These are phyloP conservation scores for Pythium phragmitis DNA, from an alignment of 352 stramenopile species.

Conservation along the genomic window DNA sequence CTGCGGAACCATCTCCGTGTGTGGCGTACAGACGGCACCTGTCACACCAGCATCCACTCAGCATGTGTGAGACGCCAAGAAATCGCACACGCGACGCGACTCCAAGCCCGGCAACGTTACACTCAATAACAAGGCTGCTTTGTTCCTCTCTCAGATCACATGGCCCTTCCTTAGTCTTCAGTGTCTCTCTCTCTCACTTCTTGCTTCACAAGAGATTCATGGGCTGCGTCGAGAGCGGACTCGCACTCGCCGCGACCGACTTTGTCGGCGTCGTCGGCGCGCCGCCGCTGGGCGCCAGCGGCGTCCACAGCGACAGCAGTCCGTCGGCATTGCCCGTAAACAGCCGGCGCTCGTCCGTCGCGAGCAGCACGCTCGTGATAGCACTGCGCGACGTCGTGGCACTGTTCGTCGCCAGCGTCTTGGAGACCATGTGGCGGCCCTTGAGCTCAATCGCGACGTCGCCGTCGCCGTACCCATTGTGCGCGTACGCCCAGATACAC, in stretches of 20 bases:
- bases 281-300: slow-evolving; percentile 6
- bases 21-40: too few species aligned
- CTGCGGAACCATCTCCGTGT: too few species aligned
- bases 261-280: slow-evolving; percentile 26
- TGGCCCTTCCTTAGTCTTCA: too few species aligned
- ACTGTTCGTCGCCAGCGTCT: slow-evolving; percentile 5
- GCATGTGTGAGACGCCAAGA: too few species aligned
- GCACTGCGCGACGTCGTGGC: slow-evolving; percentile 29
- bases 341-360: slow-evolving; percentile 58
- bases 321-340: slow-evolving; percentile 60
- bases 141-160: too few species aligned
- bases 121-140: too few species aligned
- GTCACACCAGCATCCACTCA: too few species aligned
- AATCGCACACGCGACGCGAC: too few species aligned
- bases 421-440: slow-evolving; percentile 40
- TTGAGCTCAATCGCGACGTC: slow-evolving; percentile 57
- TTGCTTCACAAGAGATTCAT: slow-evolving; percentile 15
- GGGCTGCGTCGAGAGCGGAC: slow-evolving; percentile 8
- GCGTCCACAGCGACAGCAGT: slow-evolving; percentile 48
- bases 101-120: too few species aligned
- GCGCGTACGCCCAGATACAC: slow-evolving; percentile 65
- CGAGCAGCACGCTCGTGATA: slow-evolving; percentile 51
- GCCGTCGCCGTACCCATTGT: slow-evolving; percentile 38
- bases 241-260: slow-evolving; percentile 14
- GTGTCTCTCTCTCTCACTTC: neutral